phyloP scores from a whole-genome alignment of 2,329 filamentous ascomycete species.

The Cladophialophora carrionii region DNA sequence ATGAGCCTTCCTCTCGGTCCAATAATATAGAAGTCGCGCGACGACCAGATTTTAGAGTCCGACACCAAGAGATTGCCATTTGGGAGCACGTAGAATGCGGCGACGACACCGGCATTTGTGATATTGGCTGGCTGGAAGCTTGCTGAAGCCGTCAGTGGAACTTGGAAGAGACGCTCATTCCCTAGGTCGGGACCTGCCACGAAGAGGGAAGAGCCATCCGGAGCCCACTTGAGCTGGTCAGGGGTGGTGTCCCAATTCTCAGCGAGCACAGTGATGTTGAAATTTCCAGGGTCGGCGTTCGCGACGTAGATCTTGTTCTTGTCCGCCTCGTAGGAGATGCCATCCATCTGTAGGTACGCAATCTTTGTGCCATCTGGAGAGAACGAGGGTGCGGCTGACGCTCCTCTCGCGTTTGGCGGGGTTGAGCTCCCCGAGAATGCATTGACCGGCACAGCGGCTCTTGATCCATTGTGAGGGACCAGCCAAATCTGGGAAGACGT shows the following conservation, averaged over 20 bases:
- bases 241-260: conserved; percentile 59
- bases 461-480: conserved; percentile 65
- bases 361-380: conserved; percentile 71
- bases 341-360: conserved; percentile 78
- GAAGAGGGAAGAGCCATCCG: conserved; percentile 65
- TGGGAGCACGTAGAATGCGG: conserved; percentile 40
- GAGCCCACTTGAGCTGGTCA: conserved; percentile 54
- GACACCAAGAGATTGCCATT: conserved; percentile 43
- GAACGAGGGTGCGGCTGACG: conserved; percentile 69
- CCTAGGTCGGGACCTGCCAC: conserved; percentile 74
- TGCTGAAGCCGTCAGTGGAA: conserved; percentile 43
- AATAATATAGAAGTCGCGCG: conserved; percentile 44
- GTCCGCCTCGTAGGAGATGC: conserved; percentile 78
- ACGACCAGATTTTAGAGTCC: conserved; percentile 44
- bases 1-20: conserved; percentile 40
- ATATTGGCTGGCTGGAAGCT: conserved; percentile 45
- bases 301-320: conserved; percentile 57
- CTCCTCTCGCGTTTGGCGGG: conserved; percentile 60
- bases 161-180: conserved; percentile 49
- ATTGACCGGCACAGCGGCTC: conserved; percentile 52
- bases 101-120: conserved; percentile 43
- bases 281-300: conserved; percentile 41
- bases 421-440: conserved; percentile 43
- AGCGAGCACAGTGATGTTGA: conserved; percentile 46
- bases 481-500: conserved; percentile 84